Percentiles rank a stretch among this genome's conserved stretches.
Conservation (phyloP, 768 basidiomycete genomes). For the Gloeopeniophorella convolvens region DNA sequence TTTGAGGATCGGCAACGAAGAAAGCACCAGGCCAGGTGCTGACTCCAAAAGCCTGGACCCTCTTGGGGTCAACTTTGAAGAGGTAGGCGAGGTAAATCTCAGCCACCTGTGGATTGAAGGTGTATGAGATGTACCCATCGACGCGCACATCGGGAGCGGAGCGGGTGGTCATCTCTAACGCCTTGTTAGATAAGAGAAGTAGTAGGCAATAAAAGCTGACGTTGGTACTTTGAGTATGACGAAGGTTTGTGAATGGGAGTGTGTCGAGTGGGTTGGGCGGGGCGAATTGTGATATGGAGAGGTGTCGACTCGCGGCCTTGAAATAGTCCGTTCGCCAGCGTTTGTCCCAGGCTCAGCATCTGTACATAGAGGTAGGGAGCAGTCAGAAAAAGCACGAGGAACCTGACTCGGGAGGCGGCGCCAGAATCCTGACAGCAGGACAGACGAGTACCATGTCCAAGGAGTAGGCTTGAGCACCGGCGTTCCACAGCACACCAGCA, state of each 20-base stretch:
- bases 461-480: slow-evolving; percentile 5
- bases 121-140: slow-evolving; percentile 11
- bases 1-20: background rate
- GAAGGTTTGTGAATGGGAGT: background rate
- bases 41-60: background rate
- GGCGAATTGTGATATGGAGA: slow-evolving; percentile 1
- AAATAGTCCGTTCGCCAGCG: slow-evolving; percentile 9
- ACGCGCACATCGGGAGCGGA: background rate
- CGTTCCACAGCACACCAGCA: background rate
- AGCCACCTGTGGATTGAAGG: slow-evolving; percentile 4
- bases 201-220: too few species aligned
- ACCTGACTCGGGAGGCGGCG: background rate
- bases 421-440: background rate
- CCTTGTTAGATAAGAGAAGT: background rate
- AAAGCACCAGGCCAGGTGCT: background rate
- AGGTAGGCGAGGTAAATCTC: slow-evolving; percentile 2
- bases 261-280: background rate
- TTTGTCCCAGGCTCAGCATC: slow-evolving; percentile 5
- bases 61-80: background rate
- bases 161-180: background rate
- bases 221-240: too few species aligned
- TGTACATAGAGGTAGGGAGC: background rate
- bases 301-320: background rate
- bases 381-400: background rate
- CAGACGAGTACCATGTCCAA: slow-evolving; percentile 1